Evolutionary conservation across 306 rosid species (phyloP), one percentile per base, ranked within the genome.

Genomic region (Castanea mollissima): DNA sequence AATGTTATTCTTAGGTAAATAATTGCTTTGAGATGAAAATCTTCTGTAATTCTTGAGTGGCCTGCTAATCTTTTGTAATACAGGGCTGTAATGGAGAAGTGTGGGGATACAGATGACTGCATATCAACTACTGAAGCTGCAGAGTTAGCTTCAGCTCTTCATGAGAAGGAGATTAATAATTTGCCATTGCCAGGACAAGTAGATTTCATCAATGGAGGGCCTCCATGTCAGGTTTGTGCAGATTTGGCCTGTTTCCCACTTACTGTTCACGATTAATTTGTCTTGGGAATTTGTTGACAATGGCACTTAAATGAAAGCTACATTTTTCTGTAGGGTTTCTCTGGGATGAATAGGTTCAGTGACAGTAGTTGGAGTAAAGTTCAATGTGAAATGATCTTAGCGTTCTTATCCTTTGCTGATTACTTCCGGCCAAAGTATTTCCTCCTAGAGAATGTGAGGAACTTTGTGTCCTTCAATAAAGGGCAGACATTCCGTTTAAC

Each of bases 191-290:
- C 98, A 16, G 96, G 99, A 20, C 89, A 91, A 89, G 98, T 95
- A 51, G 99, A 95, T 83, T 95, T 95, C 83, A 95, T 95, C 55
- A 95, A 95, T 78, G 99, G 99, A 69, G 99, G 99, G 5, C 98
- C 99, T 82, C 98, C 99, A 76, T 95, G 98, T 83, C 99, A 95
- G 90, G 98, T 91, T 21, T 84, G 84, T 62, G 19, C 29, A 41
- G 58, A 67, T 77, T 57, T 75, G 20, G 34, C 38, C 65, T 74
- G 74, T 55, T 82, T 32, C 51, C 55, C 25, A 32, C 60, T 69
- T 57, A 54, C 3, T 65, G 25, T 76, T 23, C 38, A 60, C 25
- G 20, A 31, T 31, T 23, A 3, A 74, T 55, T 69, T 49, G 60
- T 21, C 76, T 1, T 58, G 46, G 23, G 34, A 10, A 59, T 25